Base-by-base conservation (phyloP, 768 basidiomycete species). In the Hericium coralloides region DNA sequence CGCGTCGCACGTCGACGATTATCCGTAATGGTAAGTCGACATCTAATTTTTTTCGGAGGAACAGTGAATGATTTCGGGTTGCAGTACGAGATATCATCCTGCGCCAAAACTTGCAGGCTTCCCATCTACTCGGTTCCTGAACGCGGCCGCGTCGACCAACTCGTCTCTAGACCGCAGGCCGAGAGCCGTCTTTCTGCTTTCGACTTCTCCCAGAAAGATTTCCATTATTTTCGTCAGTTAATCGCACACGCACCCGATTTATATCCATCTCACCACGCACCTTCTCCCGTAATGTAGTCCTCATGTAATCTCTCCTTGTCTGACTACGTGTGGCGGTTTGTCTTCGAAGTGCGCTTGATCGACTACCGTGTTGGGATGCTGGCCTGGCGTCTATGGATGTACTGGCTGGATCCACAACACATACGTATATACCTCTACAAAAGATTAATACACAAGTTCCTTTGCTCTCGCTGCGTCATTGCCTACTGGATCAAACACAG, bases 1-100 rank as follows among this genome's bases (percentile, higher is more conserved):
- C 86, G 58, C 77, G 79, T 66, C 75, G 77, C 61, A 92, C 89
- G 38, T 75, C 79, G 39, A 84, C 78, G 15, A 90, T 92, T 64
- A 91, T 92, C 63, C 73, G 81, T 37, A 79, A 78, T 59, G 88
- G 89, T 89, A 63, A 57, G 81, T 70, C 8, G 37, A 37, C 38
- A 22, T 5, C 14, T 18, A n/a, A 38, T 9, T 17, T 9, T 23
- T 51, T n/a, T 47, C 22, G 15, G 8, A 18, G 26, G 14, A 12
- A 8, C 50, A 26, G 2, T 52, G 22, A 18, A 2, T 31, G 7
- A 37, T 56, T 57, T 10, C 37, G 20, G 38, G 59, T 52, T 49
- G 49, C 53, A 87, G 85, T 87, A 36, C 81, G 84, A 41, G 62
- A 63, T 37, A 52, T 85, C 64, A 84, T 87, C 62, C 78, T 87